A percentile compares a stretch with the other conserved stretches of the same genome.
Conservation (phyloP, 805 yeast genomes). For the Lipomyces orientalis region DNA sequence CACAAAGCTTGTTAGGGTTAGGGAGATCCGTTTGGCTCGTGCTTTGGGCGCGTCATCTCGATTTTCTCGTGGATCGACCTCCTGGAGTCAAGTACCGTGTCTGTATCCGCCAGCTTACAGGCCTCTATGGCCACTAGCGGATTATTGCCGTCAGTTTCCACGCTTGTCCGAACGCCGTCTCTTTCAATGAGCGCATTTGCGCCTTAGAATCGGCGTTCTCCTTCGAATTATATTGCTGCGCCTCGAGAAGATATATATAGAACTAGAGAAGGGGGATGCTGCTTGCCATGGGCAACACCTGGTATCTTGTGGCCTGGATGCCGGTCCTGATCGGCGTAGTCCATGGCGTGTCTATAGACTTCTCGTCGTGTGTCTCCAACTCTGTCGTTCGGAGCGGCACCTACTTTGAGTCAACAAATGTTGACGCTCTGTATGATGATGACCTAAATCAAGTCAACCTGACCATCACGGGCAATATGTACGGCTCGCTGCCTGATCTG, state of each 20-base stretch:
- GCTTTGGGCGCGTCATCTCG: background rate
- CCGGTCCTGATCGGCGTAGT: background rate
- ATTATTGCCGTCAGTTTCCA: background rate
- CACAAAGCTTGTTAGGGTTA: background rate
- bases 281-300: background rate
- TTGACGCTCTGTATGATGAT: slow-evolving; percentile 31
- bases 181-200: background rate
- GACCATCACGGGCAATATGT: slow-evolving; percentile 28
- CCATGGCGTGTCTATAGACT: slow-evolving; percentile 19
- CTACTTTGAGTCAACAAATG: slow-evolving; percentile 27
- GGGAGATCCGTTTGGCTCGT: background rate
- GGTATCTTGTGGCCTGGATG: background rate
- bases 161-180: background rate
- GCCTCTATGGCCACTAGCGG: background rate
- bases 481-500: slow-evolving; percentile 30
- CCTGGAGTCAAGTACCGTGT: background rate
- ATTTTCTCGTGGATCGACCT: background rate
- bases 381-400: slow-evolving; percentile 26
- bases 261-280: background rate
- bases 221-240: background rate
- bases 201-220: background rate
- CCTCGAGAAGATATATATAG: background rate
- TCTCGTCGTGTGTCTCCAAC: slow-evolving; percentile 23
- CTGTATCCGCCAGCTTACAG: background rate
- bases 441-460: slow-evolving; percentile 16